These are phyloP conservation scores for Schizophyllum commune DNA, from an alignment of 1,284 basidiomycete species.

Conservation along the genomic window DNA sequence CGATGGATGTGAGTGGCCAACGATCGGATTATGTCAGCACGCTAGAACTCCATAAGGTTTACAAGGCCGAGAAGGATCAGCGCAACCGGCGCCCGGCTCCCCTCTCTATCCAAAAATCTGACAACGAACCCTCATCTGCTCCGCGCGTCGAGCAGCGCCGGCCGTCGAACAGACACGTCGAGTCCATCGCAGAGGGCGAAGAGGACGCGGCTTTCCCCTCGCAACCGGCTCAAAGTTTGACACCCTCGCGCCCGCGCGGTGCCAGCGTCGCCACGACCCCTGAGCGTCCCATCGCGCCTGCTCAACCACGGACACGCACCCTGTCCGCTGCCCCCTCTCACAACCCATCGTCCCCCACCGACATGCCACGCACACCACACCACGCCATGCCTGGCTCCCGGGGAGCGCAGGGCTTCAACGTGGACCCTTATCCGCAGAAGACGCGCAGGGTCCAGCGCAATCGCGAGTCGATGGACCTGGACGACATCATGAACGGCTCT, in stretches of 20 bases:
- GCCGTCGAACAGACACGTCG: constrained; percentile 44
- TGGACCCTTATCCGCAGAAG: constrained; percentile 21
- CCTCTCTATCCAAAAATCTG: constrained; percentile 23
- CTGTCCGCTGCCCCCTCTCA: constrained; percentile 18
- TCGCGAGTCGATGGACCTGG: constrained; percentile 63
- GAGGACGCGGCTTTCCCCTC: constrained; percentile 19
- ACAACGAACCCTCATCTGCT: constrained; percentile 24
- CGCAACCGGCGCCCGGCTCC: constrained; percentile 30
- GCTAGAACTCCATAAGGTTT: constrained; percentile 33
- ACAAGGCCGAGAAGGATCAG: constrained; percentile 59
- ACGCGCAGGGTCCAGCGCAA: constrained; percentile 46
- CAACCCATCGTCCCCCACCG: constrained; percentile 16
- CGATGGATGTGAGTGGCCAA: constrained; percentile 68
- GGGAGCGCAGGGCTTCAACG: constrained; percentile 17
- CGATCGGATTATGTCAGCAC: constrained; percentile 17
- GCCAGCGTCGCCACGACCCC: constrained; percentile 25
- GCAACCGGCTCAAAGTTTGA: not conserved
- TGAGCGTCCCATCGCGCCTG: constrained; percentile 23
- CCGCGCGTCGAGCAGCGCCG: constrained; percentile 31
- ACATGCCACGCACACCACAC: constrained; percentile 11
- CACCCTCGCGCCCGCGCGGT: constrained; percentile 15
- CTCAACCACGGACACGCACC: constrained; percentile 17
- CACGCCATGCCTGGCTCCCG: not conserved
- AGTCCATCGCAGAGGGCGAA: constrained; percentile 54
- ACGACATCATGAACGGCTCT: constrained; percentile 63